phyloP scores from a whole-genome alignment of 2,329 filamentous ascomycete genomes.

The Botrytis cinerea region DNA sequence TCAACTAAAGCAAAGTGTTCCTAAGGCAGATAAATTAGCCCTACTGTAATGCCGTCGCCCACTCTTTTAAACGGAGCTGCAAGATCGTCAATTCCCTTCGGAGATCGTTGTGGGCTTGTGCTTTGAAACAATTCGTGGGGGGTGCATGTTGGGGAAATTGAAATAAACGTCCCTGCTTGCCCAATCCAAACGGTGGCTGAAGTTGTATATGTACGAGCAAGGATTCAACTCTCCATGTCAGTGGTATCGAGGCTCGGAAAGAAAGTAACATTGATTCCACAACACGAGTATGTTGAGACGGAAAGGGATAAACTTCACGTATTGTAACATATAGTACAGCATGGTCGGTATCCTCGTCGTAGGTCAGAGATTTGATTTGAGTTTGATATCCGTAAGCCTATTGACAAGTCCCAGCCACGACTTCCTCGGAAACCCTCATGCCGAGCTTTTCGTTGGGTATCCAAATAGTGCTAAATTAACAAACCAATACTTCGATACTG shows the following conservation, averaged over 20 bases:
- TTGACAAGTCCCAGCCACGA: conserved; percentile 8
- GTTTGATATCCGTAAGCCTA: neutral
- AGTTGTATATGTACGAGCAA: neutral
- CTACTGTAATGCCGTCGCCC: neutral
- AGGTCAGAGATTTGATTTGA: neutral
- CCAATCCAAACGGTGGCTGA: conserved; percentile 16
- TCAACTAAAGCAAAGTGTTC: neutral
- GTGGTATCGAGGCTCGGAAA: conserved; percentile 18
- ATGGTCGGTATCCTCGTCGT: conserved; percentile 6
- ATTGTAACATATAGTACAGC: conserved; percentile 9
- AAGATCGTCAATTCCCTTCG: conserved; percentile 21
- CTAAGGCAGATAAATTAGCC: neutral
- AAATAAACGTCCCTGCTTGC: conserved; percentile 17
- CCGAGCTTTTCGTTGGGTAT: neutral
- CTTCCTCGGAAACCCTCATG: neutral
- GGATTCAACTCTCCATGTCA: conserved; percentile 7
- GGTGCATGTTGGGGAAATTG: conserved; percentile 15
- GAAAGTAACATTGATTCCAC: conserved; percentile 14
- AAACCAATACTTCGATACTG: neutral
- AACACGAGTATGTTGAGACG: conserved; percentile 14
- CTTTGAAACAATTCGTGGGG: conserved; percentile 25
- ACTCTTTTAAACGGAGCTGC: conserved; percentile 7
- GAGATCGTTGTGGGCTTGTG: conserved; percentile 18
- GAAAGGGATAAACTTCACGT: conserved; percentile 4
- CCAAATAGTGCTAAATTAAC: neutral